These are phyloP conservation scores for Colletotrichum lupini DNA, from an alignment of 2,329 filamentous ascomycete genomes.

Conservation along the genomic window DNA sequence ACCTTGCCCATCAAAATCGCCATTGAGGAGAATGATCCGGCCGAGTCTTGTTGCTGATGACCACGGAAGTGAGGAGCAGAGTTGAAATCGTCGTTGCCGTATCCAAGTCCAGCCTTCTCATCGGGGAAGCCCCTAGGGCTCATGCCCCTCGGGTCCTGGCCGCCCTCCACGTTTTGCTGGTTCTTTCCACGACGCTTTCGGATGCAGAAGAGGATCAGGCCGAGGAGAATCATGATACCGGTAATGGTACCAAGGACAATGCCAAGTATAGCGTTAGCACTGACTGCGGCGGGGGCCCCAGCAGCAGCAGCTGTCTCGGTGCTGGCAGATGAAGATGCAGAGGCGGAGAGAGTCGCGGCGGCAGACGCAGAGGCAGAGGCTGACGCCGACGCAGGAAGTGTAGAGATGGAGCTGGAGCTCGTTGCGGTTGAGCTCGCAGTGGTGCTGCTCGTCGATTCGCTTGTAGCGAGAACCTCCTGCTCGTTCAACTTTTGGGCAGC, in stretches of 20 bases:
- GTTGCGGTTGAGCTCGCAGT: conserved; percentile 44
- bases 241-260: conserved; percentile 86
- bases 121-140: conserved; percentile 50
- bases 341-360: conserved; percentile 40
- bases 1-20: conserved; percentile 71
- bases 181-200: conserved; percentile 67
- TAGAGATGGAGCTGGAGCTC: conserved; percentile 41
- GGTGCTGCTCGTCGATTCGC: conserved; percentile 42
- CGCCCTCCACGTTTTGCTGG: conserved; percentile 60
- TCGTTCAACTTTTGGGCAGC: conserved; percentile 70
- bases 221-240: conserved; percentile 76
- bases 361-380: conserved; percentile 41
- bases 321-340: conserved; percentile 37
- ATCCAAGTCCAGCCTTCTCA: conserved; percentile 68
- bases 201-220: conserved; percentile 76
- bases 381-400: conserved; percentile 38
- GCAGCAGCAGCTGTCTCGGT: conserved; percentile 28
- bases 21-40: conserved; percentile 71
- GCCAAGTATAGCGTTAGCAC: conserved; percentile 74
- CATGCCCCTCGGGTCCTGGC: conserved; percentile 55
- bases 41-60: conserved; percentile 64
- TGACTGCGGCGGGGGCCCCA: conserved; percentile 39
- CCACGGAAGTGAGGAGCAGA: conserved; percentile 54
- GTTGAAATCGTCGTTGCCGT: conserved; percentile 52
- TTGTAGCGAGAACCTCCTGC: conserved; percentile 49